phyloP scores from a whole-genome alignment of 257 asterid species.

The Forsythia viridissima region DNA sequence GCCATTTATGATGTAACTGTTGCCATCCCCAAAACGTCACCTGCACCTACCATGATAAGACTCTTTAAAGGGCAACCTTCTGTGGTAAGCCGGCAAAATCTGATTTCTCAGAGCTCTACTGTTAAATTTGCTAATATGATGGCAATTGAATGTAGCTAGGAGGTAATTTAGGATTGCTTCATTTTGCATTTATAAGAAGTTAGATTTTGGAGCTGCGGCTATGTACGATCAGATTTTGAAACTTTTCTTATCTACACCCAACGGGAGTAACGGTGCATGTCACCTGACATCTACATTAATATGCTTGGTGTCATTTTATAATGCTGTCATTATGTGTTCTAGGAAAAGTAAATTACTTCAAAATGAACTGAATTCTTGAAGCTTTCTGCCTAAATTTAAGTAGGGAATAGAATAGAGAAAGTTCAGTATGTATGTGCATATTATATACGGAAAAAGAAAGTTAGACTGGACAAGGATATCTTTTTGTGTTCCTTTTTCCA shows the following conservation, averaged over 20 bases:
- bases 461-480: neutral
- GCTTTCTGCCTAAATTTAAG: neutral
- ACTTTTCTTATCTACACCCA: neutral
- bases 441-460: neutral
- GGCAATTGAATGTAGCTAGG: conserved; percentile 1
- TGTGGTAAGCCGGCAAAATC: conserved; percentile 59
- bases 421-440: neutral
- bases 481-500: neutral
- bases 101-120: neutral
- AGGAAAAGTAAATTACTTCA: neutral
- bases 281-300: neutral
- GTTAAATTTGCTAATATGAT: conserved; percentile 7
- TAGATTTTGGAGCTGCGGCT: neutral
- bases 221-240: neutral
- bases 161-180: neutral
- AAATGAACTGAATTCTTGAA: neutral
- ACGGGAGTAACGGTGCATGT: neutral
- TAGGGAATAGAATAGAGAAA: neutral
- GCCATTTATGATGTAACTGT: conserved; percentile 92
- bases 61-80: conserved; percentile 89
- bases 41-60: conserved; percentile 88
- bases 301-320: neutral
- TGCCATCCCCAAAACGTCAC: conserved; percentile 76
- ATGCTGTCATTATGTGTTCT: neutral
- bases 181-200: neutral